Evolutionary conservation across 257 asterid species (phyloP).

Genomic region (Fraxinus excelsior): DNA sequence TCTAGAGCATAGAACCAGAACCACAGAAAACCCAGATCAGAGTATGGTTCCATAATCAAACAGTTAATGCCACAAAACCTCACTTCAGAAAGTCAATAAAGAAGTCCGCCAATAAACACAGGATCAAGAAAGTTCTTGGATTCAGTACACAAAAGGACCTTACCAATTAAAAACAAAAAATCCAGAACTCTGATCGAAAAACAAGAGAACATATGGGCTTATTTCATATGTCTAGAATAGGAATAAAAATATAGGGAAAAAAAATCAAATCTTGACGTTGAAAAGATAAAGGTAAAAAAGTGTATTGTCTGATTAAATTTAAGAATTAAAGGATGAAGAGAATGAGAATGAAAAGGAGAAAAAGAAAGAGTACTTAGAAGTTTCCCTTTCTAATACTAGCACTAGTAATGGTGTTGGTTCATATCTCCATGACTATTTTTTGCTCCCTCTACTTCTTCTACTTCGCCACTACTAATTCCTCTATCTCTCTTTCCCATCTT

Average conservation of each 20-base stretch:
- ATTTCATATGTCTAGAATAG: constrained; percentile 30
- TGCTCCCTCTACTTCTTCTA: constrained; percentile 39
- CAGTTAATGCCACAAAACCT: constrained; percentile 30
- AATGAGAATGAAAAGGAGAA: constrained; percentile 75
- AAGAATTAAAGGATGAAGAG: constrained; percentile 65
- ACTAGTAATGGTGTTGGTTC: constrained; percentile 52
- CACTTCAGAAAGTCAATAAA: constrained; percentile 13
- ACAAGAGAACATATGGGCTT: constrained; percentile 35
- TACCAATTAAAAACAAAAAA: constrained; percentile 15
- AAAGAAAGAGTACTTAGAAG: constrained; percentile 67
- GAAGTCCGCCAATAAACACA: constrained; percentile 30
- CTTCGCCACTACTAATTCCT: constrained; percentile 36
- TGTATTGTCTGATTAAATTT: not conserved
- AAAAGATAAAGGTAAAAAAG: constrained; percentile 10
- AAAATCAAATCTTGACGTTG: constrained; percentile 34
- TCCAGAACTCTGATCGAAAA: constrained; percentile 46
- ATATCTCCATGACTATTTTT: constrained; percentile 62
- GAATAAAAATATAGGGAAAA: constrained; percentile 5
- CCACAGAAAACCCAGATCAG: constrained; percentile 28
- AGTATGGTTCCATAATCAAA: constrained; percentile 33
- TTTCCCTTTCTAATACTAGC: constrained; percentile 45
- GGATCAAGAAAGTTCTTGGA: constrained; percentile 29
- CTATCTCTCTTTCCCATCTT: constrained; percentile 38
- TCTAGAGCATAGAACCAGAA: constrained; percentile 45
- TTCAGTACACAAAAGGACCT: constrained; percentile 26